Conservation (phyloP, 2,329 filamentous ascomycete species). For the Alternaria longipes region DNA sequence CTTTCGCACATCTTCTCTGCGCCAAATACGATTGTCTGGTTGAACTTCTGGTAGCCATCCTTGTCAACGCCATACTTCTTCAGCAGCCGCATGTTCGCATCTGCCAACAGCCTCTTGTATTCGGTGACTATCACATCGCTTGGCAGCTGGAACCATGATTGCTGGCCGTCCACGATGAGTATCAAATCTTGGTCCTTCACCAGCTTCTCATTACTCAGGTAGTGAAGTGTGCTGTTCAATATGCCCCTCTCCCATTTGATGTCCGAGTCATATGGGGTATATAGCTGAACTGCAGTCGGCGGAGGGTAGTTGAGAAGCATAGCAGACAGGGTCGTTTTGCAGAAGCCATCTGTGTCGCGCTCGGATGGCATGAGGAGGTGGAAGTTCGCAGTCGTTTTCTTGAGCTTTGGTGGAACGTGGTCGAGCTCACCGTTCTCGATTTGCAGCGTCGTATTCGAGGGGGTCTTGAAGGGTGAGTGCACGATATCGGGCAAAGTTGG, state of each 20-base stretch:
- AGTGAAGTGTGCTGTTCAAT: slow-evolving; percentile 58
- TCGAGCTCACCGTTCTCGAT: slow-evolving; percentile 46
- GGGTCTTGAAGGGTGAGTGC: slow-evolving; percentile 38
- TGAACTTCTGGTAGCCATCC: slow-evolving; percentile 45
- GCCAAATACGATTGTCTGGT: slow-evolving; percentile 65
- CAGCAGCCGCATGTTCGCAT: slow-evolving; percentile 63
- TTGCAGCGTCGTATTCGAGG: slow-evolving; percentile 47
- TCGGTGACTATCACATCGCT: slow-evolving; percentile 69
- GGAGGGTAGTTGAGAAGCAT: slow-evolving; percentile 69
- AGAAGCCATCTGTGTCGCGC: slow-evolving; percentile 61
- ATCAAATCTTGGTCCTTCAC: slow-evolving; percentile 68
- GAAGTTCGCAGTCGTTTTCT: slow-evolving; percentile 54
- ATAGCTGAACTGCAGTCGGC: slow-evolving; percentile 63
- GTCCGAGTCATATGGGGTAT: slow-evolving; percentile 31
- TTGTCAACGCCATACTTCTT: slow-evolving; percentile 58
- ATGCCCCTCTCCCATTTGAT: slow-evolving; percentile 56
- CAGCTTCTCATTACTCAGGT: slow-evolving; percentile 58
- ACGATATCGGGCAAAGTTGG: slow-evolving; percentile 35
- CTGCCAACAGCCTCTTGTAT: slow-evolving; percentile 65
- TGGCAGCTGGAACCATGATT: slow-evolving; percentile 72
- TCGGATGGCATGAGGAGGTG: slow-evolving; percentile 65
- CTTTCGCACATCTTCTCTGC: slow-evolving; percentile 64
- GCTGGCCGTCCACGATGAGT: slow-evolving; percentile 70
- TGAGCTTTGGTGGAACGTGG: slow-evolving; percentile 39
- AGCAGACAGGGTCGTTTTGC: slow-evolving; percentile 65